Evolutionary conservation across 176 grass and related monocot genomes (phyloP), one percentile per base, ranked within the genome.

Genomic region (Rhynchospora breviuscula): DNA sequence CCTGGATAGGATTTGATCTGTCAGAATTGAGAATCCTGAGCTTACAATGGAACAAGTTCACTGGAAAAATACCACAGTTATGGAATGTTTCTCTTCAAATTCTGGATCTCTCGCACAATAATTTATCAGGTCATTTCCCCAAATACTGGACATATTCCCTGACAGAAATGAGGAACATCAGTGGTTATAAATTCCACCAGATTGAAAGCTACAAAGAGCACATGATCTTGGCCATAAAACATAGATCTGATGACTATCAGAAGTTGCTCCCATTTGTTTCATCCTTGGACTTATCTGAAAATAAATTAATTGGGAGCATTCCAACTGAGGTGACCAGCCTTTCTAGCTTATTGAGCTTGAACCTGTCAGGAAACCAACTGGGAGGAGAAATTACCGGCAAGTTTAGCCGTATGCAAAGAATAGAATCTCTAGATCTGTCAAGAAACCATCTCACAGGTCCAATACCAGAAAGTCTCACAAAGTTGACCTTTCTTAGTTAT

Each of bases 41-140:
- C 7, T 12, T 89, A 18, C 58, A 72, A 1, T 63, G 31, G 0
- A 89, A 89, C 86, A 67, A 78, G 53, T 87, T 92, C 81, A 69
- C 10, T 4, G 90, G 87, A 0, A 26, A 82, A 8, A 83, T 92
- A 40, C 90, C 90, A 2, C 4, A 58, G 40, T 17, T 57, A 14
- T 82, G 17, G 17, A n/a, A 89, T 3, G 23, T 5, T 59, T 13
- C 22, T 17, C 85, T 92, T 35, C 90, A 85, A 48, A 81, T 83
- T 44, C 63, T 92, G 10, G 84, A 91, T 47, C 18, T 91, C 33
- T 60, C 87, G 0, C 52, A 22, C 64, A 91, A 91, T 57, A 85
- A 67, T 0, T 33, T 92, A 2, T 85, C 90, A 5, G 87, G 90
- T 10, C 6, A 1, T n/a, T 49, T 91, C 53, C 90, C 0, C 59